phyloP scores from a whole-genome alignment of 352 stramenopile species.

The Aphanomyces astaci region DNA sequence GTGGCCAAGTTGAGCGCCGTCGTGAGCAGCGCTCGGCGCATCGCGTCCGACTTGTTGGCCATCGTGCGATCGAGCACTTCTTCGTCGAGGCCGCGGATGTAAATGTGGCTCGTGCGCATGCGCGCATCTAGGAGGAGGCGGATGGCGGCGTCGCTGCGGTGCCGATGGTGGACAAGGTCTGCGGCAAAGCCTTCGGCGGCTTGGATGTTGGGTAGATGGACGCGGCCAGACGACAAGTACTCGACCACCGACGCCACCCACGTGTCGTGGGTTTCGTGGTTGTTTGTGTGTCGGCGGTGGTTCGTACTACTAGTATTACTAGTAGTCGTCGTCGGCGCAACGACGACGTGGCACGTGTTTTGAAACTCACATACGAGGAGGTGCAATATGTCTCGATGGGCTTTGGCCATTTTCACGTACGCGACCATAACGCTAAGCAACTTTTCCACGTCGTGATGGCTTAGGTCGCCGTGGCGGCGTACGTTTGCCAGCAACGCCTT shows the following conservation, averaged over 20 bases:
- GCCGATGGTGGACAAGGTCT: slow-evolving; percentile 61
- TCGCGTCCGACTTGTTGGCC: slow-evolving; percentile 44
- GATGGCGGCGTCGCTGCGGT: slow-evolving; percentile 73
- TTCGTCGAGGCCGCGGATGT: slow-evolving; percentile 76
- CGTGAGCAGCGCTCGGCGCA: slow-evolving; percentile 68
- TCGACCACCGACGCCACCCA: slow-evolving; percentile 53
- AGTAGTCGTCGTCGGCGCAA: slow-evolving; percentile 55
- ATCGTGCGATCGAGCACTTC: slow-evolving; percentile 46
- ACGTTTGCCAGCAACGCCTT: slow-evolving; percentile 43
- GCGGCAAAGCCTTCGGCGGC: slow-evolving; percentile 38
- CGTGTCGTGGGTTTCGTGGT: no score
- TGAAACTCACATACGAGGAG: slow-evolving; percentile 84
- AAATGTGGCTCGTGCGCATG: slow-evolving; percentile 77
- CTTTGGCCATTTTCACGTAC: slow-evolving; percentile 77
- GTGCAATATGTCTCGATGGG: slow-evolving; percentile 83
- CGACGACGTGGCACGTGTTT: slow-evolving; percentile 25
- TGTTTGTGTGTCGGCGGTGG: no score
- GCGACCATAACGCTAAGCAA: slow-evolving; percentile 79
- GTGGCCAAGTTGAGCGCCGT: slow-evolving; percentile 80
- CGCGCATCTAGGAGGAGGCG: slow-evolving; percentile 67
- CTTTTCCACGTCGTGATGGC: slow-evolving; percentile 72
- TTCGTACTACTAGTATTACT: no score
- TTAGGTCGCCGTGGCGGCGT: slow-evolving; percentile 46
- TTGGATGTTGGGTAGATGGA: slow-evolving; percentile 65
- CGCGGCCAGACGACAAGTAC: slow-evolving; percentile 73